These are phyloP conservation scores for Chytriomyces sp. DNA, from an alignment of 192 early-diverging fungal species.

Conservation along the genomic window DNA sequence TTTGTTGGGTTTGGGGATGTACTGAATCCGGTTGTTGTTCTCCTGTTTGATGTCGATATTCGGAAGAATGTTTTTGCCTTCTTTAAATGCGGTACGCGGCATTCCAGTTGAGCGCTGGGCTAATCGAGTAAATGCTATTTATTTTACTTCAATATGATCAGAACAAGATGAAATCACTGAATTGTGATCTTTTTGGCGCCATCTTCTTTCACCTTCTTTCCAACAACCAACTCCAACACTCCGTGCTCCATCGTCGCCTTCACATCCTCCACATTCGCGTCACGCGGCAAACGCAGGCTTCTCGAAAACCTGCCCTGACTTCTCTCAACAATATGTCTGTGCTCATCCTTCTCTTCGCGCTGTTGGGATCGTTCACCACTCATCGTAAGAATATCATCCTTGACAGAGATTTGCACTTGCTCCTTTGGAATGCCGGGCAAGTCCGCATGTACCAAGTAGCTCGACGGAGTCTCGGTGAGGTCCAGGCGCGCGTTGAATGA, in stretches of 20 bases:
- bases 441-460: slow-evolving; percentile 44
- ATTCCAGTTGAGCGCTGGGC: too few species aligned
- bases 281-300: slow-evolving; percentile 40
- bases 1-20: too few species aligned
- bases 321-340: slow-evolving; percentile 43
- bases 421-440: slow-evolving; percentile 49
- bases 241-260: slow-evolving; percentile 47
- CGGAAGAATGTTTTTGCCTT: too few species aligned
- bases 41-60: too few species aligned
- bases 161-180: slow-evolving; percentile 8
- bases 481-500: slow-evolving; percentile 37
- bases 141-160: slow-evolving; percentile 11
- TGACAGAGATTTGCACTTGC: slow-evolving; percentile 38
- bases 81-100: too few species aligned
- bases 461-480: slow-evolving; percentile 40
- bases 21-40: too few species aligned
- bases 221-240: slow-evolving; percentile 43
- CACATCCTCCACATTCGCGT: slow-evolving; percentile 43
- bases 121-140: background rate
- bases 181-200: slow-evolving; percentile 32
- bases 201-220: slow-evolving; percentile 43
- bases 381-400: slow-evolving; percentile 45
- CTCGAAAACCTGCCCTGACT: slow-evolving; percentile 46
- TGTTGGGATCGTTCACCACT: slow-evolving; percentile 43
- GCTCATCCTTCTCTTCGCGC: slow-evolving; percentile 41